phyloP scores from a whole-genome alignment of 805 yeast species.

The Starmerella vaccinii region DNA sequence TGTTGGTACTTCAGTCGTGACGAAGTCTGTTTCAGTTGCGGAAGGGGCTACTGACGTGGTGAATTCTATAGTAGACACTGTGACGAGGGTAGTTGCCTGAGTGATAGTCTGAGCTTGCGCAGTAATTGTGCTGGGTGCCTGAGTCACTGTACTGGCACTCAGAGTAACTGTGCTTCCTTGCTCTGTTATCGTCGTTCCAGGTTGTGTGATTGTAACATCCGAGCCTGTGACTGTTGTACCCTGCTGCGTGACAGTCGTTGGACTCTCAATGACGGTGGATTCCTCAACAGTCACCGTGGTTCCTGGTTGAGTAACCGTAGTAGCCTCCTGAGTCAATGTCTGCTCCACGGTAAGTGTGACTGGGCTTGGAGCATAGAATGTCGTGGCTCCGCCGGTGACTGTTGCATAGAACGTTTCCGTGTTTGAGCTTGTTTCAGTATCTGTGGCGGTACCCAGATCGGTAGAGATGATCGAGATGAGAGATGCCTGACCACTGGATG shows the following conservation, averaged over 20 bases:
- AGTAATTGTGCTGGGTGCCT: conserved; percentile 6
- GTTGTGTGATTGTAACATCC: not conserved
- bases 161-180: conserved; percentile 4
- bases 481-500: not conserved
- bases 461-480: not conserved
- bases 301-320: not conserved
- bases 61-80: not conserved
- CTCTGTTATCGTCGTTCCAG: conserved; percentile 2
- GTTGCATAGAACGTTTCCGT: conserved; percentile 14
- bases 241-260: conserved; percentile 3
- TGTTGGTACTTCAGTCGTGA: not conserved
- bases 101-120: conserved; percentile 6
- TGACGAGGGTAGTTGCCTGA: not conserved
- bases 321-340: not conserved
- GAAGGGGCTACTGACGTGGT: not conserved
- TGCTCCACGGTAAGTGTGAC: not conserved
- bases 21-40: conserved; percentile 5
- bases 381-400: conserved; percentile 9
- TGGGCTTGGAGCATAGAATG: conserved; percentile 13
- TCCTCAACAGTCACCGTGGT: not conserved
- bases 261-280: not conserved
- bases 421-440: not conserved
- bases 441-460: conserved; percentile 8
- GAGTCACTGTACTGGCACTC: conserved; percentile 10
- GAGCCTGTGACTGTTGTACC: conserved; percentile 6